A percentile compares a stretch with the other conserved stretches of the same genome.
Conservation (phyloP, 352 stramenopile genomes). For the Globisporangium nodosum region DNA sequence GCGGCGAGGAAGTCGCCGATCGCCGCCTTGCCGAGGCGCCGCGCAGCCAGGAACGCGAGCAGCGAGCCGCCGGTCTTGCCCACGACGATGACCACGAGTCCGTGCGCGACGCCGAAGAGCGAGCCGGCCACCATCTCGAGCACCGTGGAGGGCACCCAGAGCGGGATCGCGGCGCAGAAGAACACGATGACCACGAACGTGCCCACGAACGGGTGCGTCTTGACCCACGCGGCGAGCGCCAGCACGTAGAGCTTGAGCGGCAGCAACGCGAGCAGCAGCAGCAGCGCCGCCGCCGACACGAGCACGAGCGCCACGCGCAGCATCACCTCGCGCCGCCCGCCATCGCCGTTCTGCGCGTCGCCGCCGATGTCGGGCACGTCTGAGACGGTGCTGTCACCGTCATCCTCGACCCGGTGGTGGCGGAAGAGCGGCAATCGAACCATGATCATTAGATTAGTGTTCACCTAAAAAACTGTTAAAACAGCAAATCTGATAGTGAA, state of each 20-base stretch:
- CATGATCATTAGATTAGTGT: no score
- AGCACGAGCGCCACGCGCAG: conserved; percentile 4
- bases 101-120: conserved; percentile 54
- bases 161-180: conserved; percentile 62
- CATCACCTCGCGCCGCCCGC: not conserved
- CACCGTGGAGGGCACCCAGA: conserved; percentile 62
- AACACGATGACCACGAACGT: conserved; percentile 39
- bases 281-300: not conserved
- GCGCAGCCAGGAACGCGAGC: conserved; percentile 54
- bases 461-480: no score
- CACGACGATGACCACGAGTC: conserved; percentile 49
- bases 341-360: not conserved
- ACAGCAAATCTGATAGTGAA: no score
- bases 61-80: conserved; percentile 68
- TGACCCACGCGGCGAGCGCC: conserved; percentile 38
- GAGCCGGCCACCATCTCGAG: conserved; percentile 60
- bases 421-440: conserved; percentile 3
- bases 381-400: not conserved
- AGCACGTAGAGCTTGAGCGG: conserved; percentile 44
- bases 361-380: not conserved
- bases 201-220: conserved; percentile 41
- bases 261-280: conserved; percentile 32
- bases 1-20: conserved; percentile 55
- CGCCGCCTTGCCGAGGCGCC: conserved; percentile 45
- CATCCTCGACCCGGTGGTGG: not conserved